Evolutionary conservation across 352 stramenopile genomes (phyloP), one percentile per base, ranked within the genome.

Genomic region (Phytophthora vignae): DNA sequence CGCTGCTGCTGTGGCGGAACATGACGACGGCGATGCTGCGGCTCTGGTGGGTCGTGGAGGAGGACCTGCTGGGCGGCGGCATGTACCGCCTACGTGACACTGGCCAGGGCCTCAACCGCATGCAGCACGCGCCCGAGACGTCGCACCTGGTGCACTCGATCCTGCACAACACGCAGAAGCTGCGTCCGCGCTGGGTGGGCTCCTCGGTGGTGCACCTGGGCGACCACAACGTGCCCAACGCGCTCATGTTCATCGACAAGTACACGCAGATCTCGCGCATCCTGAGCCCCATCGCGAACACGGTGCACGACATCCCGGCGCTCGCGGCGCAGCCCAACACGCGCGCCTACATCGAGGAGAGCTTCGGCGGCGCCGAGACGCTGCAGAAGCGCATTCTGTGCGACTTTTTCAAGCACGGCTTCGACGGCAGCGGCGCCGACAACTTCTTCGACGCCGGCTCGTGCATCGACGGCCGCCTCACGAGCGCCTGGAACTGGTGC

Each of bases 211-310:
- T 98, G 27, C 95, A 98, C 78, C 78, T 98, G 4, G 95, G 95
- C 29, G 95, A 98, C 72, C 88, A 97, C 71, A 98, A 98, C 73
- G 95, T 98, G 25, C 95, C 95, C n/a, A 98, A 98, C 58, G 94
- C 95, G 29, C 82, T 98, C 48, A 95, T 96, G 71, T 98, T 98
- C 60, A 98, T 98, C 72, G 95, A 98, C 81, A 98, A 98, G 80
- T 98, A 98, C 78, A 97, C 92, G 38, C 93, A 98, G 78, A 91
- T 95, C 60, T 83, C 81, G 44, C 81, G 81, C 42, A 92, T 92
- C 54, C 53, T 92, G 48, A 90, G 82, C 49, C 84, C 84, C 0
- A 84, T 92, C 42, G 82, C 84, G 22, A 84, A 88, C 46, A 90
- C 84, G 25, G 68, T 90, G 49, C 69, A 87, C 53, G 82, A 87